These are phyloP conservation scores for Phlebiopsis gigantea DNA, from an alignment of 768 basidiomycete species.

Conservation along the genomic window DNA sequence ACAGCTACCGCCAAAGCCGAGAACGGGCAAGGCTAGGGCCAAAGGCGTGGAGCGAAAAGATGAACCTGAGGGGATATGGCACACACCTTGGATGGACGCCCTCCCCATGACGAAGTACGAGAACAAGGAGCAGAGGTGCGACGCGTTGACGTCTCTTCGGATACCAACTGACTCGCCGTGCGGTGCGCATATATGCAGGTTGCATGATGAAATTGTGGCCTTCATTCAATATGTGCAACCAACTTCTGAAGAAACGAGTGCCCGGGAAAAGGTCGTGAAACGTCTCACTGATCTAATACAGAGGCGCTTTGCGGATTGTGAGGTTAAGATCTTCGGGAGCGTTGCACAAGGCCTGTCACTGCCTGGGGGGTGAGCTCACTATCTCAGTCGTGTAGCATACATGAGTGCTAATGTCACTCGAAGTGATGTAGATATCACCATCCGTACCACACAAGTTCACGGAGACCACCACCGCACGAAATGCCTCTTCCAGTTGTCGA, in stretches of 20 bases:
- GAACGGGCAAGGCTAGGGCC: too few species aligned
- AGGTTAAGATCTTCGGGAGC: conserved; percentile 56
- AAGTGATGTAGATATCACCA: conserved; percentile 63
- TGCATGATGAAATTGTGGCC: conserved; percentile 61
- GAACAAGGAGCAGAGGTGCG: conserved; percentile 29
- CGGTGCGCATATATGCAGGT: conserved; percentile 28
- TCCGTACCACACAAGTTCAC: conserved; percentile 30
- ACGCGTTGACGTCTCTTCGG: background rate
- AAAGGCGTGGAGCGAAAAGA: background rate
- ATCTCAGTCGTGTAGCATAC: background rate
- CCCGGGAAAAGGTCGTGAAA: conserved; percentile 40
- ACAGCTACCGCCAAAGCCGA: background rate
- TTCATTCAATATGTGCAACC: conserved; percentile 51
- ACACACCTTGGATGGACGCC: conserved; percentile 20
- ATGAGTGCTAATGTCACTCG: background rate
- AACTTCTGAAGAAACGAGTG: conserved; percentile 44
- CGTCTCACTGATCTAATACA: conserved; percentile 41
- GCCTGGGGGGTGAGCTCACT: conserved; percentile 47
- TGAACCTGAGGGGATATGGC: background rate
- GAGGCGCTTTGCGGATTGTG: conserved; percentile 38
- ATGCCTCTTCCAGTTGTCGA: conserved; percentile 43
- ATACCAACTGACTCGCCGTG: background rate
- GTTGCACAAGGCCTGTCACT: conserved; percentile 55
- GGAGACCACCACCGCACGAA: conserved; percentile 32
- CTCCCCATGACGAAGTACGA: conserved; percentile 23